These are phyloP conservation scores for Podaxis sp. DNA, from an alignment of 768 basidiomycete species.

Conservation along the genomic window DNA sequence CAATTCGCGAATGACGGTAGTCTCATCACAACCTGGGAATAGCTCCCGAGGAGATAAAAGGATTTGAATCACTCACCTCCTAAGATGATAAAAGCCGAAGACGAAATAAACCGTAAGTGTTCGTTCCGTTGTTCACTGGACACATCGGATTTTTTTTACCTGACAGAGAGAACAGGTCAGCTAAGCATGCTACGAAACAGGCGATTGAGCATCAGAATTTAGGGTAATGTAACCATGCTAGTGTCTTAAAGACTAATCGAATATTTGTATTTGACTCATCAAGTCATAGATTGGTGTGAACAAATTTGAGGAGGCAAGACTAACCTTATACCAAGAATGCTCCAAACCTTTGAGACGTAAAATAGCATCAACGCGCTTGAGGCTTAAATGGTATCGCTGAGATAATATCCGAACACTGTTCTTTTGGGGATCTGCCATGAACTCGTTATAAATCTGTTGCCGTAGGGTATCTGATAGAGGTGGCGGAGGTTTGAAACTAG, in stretches of 20 bases:
- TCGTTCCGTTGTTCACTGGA: not conserved
- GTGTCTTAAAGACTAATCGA: slow-evolving; percentile 97
- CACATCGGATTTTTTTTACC: slow-evolving; percentile 2
- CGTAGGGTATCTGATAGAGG: slow-evolving; percentile 66
- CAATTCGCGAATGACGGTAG: slow-evolving; percentile 65
- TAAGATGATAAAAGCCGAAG: slow-evolving; percentile 15
- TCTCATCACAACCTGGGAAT: slow-evolving; percentile 41
- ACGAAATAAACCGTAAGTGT: slow-evolving; percentile 14
- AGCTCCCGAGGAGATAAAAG: not conserved
- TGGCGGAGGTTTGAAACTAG: slow-evolving; percentile 73
- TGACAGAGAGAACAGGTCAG: slow-evolving; percentile 15
- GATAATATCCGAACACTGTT: slow-evolving; percentile 61
- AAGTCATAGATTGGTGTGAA: slow-evolving; percentile 15
- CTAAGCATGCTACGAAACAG: not conserved
- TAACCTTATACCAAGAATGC: slow-evolving; percentile 64
- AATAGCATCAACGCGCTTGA: slow-evolving; percentile 82
- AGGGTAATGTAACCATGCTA: slow-evolving; percentile 58
- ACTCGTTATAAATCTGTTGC: slow-evolving; percentile 53
- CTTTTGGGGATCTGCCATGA: slow-evolving; percentile 49
- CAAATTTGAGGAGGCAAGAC: slow-evolving; percentile 17
- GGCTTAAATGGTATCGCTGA: slow-evolving; percentile 56
- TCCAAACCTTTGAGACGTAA: slow-evolving; percentile 80
- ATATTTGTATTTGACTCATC: slow-evolving; percentile 51
- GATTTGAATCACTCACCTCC: slow-evolving; percentile 31
- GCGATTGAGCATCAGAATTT: slow-evolving; percentile 15